Base-by-base conservation (phyloP, 345 rosid genomes). In the Arabis hirsuta region DNA sequence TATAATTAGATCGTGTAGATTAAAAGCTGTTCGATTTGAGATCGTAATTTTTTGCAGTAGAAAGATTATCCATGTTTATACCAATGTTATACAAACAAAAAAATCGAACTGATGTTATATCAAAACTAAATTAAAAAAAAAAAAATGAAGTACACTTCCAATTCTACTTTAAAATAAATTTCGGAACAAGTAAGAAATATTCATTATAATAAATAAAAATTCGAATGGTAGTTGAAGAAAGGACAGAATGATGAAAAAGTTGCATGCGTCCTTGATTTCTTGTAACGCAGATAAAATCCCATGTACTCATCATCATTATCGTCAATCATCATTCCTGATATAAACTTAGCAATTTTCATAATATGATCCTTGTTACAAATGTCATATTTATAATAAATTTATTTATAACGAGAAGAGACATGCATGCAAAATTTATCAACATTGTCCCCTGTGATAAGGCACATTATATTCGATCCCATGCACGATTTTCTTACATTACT, bases 241-340 rank as follows among this genome's bases (percentile, higher is more conserved):
- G 76, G 76, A 71, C 80, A 76, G 13, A 71, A 76, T 76, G 80
- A 76, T 76, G 76, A 76, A 64, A 76, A 76, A 71, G 76, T 57
- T 76, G 80, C 80, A 76, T 76, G 76, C 80, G 80, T 76, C 80
- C 79, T 71, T 76, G 71, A 64, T 76, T 71, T 76, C 76, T 63
- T 76, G 71, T 71, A 76, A 70, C 72, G 76, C 76, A 76, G 76
- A 70, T 70, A 70, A 76, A 64, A 70, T 65, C 71, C 72, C 72
- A 76, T 76, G 71, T 76, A 70, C 67, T 50, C 62, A 57, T 76
- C 80, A 76, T 76, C 71, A 76, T 76, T 63, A 56, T 64, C 66
- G 36, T 63, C 75, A 69, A 63, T 64, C 76, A 63, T 76, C 76
- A 64, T 70, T 76, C 59, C 64, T 48, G 47, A 26, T 63, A 70